Evolutionary conservation across 2,329 filamentous ascomycete species (phyloP).

Genomic region (Diaporthe vexans): DNA sequence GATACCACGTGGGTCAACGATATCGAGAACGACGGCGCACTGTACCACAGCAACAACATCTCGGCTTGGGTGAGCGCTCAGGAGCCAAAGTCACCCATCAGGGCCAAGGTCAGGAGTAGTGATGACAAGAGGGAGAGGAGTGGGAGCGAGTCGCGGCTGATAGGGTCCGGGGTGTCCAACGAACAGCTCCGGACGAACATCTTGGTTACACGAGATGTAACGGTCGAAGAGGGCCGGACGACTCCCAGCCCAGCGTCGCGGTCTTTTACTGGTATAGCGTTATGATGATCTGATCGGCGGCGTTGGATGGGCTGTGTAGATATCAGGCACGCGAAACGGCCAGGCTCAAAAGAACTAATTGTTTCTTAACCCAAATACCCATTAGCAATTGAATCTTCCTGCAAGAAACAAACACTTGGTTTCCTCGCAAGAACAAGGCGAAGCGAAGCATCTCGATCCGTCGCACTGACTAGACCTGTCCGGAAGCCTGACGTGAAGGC

Average conservation of each 20-base stretch:
- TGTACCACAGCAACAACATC: constrained; percentile 36
- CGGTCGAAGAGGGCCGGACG: constrained; percentile 20
- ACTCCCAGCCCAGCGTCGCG: constrained; percentile 18
- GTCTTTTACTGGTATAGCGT: constrained; percentile 12
- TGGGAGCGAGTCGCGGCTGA: constrained; percentile 15
- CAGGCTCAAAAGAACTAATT: background rate
- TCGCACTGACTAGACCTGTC: background rate
- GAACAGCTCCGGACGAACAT: constrained; percentile 29
- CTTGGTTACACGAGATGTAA: constrained; percentile 13
- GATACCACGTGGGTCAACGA: constrained; percentile 36
- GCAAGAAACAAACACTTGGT: background rate
- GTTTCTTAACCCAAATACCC: constrained; percentile 2
- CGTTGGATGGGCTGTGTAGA: constrained; percentile 1
- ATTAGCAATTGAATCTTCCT: background rate
- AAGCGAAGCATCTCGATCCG: background rate
- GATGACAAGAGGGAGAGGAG: constrained; percentile 6
- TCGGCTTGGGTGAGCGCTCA: constrained; percentile 39
- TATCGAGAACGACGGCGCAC: constrained; percentile 17
- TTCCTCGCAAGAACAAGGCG: background rate
- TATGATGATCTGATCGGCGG: constrained; percentile 5
- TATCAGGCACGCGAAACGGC: background rate
- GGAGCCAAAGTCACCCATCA: constrained; percentile 16
- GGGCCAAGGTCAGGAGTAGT: background rate
- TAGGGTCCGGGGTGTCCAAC: constrained; percentile 10
- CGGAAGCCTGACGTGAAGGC: background rate